A percentile compares a stretch with the other conserved stretches of the same genome.
Evolutionary conservation across 768 basidiomycete genomes (phyloP).

Genomic region (Mycena capillaripes): DNA sequence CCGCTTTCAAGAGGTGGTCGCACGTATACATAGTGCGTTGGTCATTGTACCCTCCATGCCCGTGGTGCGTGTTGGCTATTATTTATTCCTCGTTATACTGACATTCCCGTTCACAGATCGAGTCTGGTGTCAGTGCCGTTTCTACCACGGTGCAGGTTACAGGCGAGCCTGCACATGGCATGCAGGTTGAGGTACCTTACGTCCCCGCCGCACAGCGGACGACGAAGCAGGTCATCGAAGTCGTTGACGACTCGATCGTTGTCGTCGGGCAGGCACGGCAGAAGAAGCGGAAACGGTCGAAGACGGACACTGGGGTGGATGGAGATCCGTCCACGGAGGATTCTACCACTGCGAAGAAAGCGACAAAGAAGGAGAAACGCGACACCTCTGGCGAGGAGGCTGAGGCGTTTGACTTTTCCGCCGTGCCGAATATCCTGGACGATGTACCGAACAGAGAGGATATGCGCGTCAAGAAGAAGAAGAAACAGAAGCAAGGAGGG

Average conservation of each 20-base stretch:
- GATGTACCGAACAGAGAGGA: constrained; percentile 60
- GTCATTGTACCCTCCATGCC: constrained; percentile 70
- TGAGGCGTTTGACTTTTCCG: constrained; percentile 77
- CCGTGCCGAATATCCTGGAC: constrained; percentile 81
- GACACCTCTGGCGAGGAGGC: constrained; percentile 41
- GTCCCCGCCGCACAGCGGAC: constrained; percentile 76
- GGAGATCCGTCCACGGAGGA: constrained; percentile 32
- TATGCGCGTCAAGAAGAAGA: constrained; percentile 55
- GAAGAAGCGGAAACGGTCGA: constrained; percentile 75
- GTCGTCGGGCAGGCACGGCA: constrained; percentile 75
- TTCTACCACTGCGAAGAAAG: constrained; percentile 35
- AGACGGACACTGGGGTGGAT: constrained; percentile 40
- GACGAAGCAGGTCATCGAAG: constrained; percentile 40
- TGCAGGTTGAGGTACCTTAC: constrained; percentile 82
- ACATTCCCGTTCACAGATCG: neutral
- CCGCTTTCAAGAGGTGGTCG: constrained; percentile 67
- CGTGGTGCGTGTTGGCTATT: constrained; percentile 47
- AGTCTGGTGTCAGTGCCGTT: constrained; percentile 24
- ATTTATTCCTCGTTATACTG: neutral
- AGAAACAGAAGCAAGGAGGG: constrained; percentile 66
- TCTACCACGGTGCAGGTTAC: constrained; percentile 27
- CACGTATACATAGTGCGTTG: constrained; percentile 77
- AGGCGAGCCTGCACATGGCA: constrained; percentile 48
- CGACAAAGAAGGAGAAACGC: constrained; percentile 40
- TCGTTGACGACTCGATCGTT: constrained; percentile 75